These are phyloP conservation scores for Rutidosis leptorrhynchoides DNA, from an alignment of 129 eudicot genomes.

Conservation along the genomic window DNA sequence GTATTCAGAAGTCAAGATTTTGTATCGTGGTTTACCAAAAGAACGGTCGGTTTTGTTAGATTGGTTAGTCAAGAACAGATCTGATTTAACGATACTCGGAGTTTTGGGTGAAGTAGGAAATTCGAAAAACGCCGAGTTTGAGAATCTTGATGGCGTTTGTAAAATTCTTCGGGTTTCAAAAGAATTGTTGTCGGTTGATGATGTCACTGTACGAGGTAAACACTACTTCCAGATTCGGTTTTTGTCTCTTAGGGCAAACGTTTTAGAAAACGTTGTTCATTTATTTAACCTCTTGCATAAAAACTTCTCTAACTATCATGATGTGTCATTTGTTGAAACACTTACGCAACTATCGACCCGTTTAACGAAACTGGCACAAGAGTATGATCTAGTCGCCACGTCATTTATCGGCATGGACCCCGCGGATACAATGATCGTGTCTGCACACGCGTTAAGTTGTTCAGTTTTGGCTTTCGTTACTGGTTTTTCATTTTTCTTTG, in stretches of 20 bases:
- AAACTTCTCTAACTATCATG: constrained; percentile 24
- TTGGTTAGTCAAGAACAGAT: constrained; percentile 30
- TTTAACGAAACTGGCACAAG: constrained; percentile 49
- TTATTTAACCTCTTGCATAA: constrained; percentile 40
- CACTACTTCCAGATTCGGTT: constrained; percentile 68
- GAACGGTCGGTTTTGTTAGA: constrained; percentile 30
- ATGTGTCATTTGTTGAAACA: constrained; percentile 30
- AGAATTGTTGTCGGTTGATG: constrained; percentile 39
- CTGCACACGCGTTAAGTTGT: constrained; percentile 65
- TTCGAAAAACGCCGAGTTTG: constrained; percentile 19
- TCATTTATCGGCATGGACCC: constrained; percentile 56
- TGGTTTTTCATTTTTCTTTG: constrained; percentile 46
- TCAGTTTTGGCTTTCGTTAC: constrained; percentile 72
- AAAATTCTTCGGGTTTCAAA: constrained; percentile 46
- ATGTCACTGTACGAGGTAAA: constrained; percentile 16
- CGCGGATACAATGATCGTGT: constrained; percentile 43
- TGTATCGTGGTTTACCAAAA: constrained; percentile 33
- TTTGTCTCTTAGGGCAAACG: constrained; percentile 50
- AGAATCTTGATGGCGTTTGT: constrained; percentile 41
- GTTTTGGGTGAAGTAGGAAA: constrained; percentile 24
- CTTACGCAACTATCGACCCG: constrained; percentile 40
- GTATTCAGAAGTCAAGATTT: constrained; percentile 53
- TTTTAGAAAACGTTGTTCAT: constrained; percentile 45
- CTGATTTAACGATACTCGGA: constrained; percentile 19
- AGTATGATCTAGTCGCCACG: constrained; percentile 56